A percentile compares a stretch with the other conserved stretches of the same genome.
These are phyloP conservation scores for Mycena venus DNA, from an alignment of 768 basidiomycete species.

Conservation along the genomic window DNA sequence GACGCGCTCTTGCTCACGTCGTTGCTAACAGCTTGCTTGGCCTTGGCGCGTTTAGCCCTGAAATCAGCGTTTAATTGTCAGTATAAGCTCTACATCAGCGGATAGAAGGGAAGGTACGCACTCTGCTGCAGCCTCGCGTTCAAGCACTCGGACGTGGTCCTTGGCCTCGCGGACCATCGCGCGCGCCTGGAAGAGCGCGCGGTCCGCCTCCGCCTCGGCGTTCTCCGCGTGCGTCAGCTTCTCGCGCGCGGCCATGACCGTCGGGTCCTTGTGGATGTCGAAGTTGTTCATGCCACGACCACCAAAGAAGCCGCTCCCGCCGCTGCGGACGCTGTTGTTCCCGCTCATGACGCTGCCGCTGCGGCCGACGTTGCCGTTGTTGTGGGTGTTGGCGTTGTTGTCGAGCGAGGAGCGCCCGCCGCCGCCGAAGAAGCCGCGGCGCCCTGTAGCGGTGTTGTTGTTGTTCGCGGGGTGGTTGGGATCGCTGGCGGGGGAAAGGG, in stretches of 20 bases:
- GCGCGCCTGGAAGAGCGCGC: constrained; percentile 48
- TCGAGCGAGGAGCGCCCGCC: constrained; percentile 37
- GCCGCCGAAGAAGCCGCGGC: constrained; percentile 35
- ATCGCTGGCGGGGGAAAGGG: constrained; percentile 29
- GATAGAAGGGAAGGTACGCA: constrained; percentile 35
- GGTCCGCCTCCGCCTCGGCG: constrained; percentile 53
- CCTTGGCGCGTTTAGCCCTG: constrained; percentile 52
- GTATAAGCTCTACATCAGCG: not conserved
- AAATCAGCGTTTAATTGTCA: not conserved
- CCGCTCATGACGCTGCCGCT: constrained; percentile 27
- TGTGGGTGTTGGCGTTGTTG: not conserved
- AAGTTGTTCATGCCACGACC: constrained; percentile 15
- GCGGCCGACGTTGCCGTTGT: not conserved
- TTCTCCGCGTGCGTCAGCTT: constrained; percentile 55
- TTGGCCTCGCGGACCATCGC: constrained; percentile 50
- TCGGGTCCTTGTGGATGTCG: constrained; percentile 47
- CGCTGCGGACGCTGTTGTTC: constrained; percentile 11
- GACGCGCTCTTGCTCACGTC: constrained; percentile 52
- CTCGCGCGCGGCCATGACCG: constrained; percentile 51
- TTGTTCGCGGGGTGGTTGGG: constrained; percentile 7
- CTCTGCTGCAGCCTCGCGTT: constrained; percentile 58
- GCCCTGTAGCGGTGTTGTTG: constrained; percentile 1
- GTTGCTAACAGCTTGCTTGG: constrained; percentile 56
- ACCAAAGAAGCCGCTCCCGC: constrained; percentile 32
- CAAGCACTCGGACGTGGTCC: constrained; percentile 52